These are phyloP conservation scores for Fusarium agapanthi DNA, from an alignment of 2,329 filamentous ascomycete genomes.

Conservation along the genomic window DNA sequence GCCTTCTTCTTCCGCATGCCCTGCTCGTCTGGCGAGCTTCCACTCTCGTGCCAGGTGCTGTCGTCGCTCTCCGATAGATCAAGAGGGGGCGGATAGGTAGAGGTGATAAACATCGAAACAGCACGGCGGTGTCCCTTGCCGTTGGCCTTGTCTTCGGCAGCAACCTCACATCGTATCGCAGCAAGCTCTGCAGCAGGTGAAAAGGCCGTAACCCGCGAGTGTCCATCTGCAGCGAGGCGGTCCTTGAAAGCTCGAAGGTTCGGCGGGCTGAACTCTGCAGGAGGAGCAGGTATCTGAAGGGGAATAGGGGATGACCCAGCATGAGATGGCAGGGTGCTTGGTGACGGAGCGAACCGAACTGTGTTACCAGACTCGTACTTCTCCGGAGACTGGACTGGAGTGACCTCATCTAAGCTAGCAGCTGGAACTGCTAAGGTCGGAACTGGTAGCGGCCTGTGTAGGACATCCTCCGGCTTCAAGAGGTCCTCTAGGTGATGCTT, in stretches of 20 bases:
- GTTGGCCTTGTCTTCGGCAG: neutral
- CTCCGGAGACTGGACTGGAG: conserved; percentile 8
- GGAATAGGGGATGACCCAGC: conserved; percentile 3
- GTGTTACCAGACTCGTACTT: neutral
- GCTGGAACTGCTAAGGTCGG: neutral
- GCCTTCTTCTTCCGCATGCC: neutral
- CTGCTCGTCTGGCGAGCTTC: conserved; percentile 9
- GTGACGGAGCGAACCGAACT: conserved; percentile 8
- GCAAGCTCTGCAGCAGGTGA: conserved; percentile 10
- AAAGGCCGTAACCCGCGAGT: conserved; percentile 1
- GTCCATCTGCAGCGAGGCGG: neutral
- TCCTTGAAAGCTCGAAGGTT: conserved; percentile 6
- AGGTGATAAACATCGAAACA: neutral
- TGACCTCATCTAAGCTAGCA: neutral
- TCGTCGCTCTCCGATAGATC: conserved; percentile 8
- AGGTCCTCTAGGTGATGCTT: neutral
- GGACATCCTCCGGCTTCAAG: neutral
- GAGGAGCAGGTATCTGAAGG: neutral
- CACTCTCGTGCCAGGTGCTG: conserved; percentile 2
- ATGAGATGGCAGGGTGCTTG: neutral
- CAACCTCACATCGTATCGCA: conserved; percentile 8
- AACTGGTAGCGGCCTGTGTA: neutral
- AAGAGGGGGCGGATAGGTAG: neutral
- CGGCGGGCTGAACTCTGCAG: neutral
- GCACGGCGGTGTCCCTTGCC: conserved; percentile 15